These are phyloP conservation scores for Komagataea norvegica DNA, from an alignment of 1,139 yeast genomes.

Conservation along the genomic window DNA sequence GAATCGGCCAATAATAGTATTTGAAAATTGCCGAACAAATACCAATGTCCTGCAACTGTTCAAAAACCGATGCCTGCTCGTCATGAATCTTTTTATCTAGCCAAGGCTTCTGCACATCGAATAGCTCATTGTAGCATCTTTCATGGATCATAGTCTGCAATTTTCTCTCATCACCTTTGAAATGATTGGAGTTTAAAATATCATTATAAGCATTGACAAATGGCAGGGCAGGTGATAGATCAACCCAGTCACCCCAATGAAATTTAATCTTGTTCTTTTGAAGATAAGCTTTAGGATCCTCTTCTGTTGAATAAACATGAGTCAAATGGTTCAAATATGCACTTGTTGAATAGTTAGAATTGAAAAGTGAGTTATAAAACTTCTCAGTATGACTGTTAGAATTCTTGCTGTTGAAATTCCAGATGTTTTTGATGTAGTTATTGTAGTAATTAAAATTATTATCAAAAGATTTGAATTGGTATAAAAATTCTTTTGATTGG, in stretches of 20 bases:
- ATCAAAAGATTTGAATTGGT: constrained; percentile 16
- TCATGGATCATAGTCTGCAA: constrained; percentile 15
- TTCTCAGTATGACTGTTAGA: background rate
- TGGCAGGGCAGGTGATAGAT: constrained; percentile 24
- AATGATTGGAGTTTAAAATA: constrained; percentile 9
- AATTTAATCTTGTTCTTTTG: constrained; percentile 16
- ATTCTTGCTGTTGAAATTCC: background rate
- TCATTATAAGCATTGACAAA: constrained; percentile 21
- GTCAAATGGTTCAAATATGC: constrained; percentile 15
- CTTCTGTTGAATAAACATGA: constrained; percentile 13
- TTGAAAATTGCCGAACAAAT: constrained; percentile 27
- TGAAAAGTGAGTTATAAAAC: constrained; percentile 9
- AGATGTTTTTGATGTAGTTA: constrained; percentile 3
- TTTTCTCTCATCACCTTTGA: constrained; percentile 16
- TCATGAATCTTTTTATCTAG: constrained; percentile 19
- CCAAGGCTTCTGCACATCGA: constrained; percentile 25
- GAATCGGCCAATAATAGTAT: constrained; percentile 24
- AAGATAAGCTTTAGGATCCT: constrained; percentile 17
- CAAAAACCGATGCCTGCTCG: constrained; percentile 17
- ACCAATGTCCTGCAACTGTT: constrained; percentile 26
- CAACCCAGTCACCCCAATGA: constrained; percentile 31
- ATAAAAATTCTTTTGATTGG: constrained; percentile 17
- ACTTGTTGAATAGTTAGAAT: constrained; percentile 17
- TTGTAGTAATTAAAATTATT: constrained; percentile 8
- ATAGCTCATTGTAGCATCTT: constrained; percentile 23